Evolutionary conservation across 371 early-diverging fungal genomes (phyloP).

Genomic region (Phascolomyces articulosus): DNA sequence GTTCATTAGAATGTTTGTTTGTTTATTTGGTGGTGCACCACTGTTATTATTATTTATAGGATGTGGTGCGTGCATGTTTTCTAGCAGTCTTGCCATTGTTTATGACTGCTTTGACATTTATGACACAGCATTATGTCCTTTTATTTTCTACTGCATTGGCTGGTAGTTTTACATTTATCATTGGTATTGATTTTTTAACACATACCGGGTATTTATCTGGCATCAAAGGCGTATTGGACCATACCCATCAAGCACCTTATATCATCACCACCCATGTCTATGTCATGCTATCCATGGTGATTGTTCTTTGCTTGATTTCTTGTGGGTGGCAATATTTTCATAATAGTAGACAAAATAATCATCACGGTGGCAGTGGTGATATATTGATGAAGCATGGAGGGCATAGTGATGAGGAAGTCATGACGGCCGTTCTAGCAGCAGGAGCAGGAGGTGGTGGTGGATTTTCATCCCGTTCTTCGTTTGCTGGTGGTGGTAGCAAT

Average conservation of each 20-base stretch:
- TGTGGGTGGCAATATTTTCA: constrained; percentile 21
- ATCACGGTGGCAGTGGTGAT: neutral
- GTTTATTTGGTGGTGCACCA: no score
- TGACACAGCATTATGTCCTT: constrained; percentile 11
- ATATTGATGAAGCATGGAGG: neutral
- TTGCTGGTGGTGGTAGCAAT: neutral
- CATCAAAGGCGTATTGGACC: constrained; percentile 14
- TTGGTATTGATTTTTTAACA: constrained; percentile 20
- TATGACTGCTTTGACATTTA: constrained; percentile 10
- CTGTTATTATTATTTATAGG: neutral
- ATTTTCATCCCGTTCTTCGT: constrained; percentile 1
- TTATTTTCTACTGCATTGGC: constrained; percentile 16
- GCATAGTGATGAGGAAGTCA: neutral
- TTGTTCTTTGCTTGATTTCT: constrained; percentile 19
- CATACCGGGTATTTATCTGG: constrained; percentile 23
- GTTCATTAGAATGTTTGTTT: no score
- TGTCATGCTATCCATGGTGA: constrained; percentile 19
- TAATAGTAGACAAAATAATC: neutral
- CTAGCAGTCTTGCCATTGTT: constrained; percentile 15
- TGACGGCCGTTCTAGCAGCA: neutral
- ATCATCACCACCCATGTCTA: constrained; percentile 12
- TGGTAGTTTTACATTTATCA: constrained; percentile 18
- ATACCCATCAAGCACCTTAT: constrained; percentile 11
- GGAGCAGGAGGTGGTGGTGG: neutral
- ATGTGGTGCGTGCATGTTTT: constrained; percentile 19